These are phyloP conservation scores for Trypanosoma theileri DNA, from an alignment of 208 protist genomes.

Conservation along the genomic window DNA sequence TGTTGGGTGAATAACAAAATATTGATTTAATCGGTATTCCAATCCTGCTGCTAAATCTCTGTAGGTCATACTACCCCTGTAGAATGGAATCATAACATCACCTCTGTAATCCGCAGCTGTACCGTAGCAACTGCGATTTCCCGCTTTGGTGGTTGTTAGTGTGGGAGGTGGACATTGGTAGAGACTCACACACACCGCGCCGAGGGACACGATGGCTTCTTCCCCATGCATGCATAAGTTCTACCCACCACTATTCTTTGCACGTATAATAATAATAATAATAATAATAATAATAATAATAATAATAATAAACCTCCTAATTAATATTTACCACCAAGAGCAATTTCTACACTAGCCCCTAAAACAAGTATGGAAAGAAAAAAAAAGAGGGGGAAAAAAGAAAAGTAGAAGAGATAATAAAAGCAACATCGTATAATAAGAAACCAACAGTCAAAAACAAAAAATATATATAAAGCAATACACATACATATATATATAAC, in stretches of 20 bases:
- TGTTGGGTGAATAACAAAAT: conserved; percentile 37
- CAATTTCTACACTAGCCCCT: neutral
- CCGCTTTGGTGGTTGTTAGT: neutral
- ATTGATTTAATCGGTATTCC: conserved; percentile 43
- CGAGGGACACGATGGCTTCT: conserved; percentile 12
- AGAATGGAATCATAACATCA: conserved; percentile 44
- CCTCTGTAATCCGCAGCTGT: conserved; percentile 27
- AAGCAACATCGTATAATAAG: neutral
- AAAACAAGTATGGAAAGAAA: neutral
- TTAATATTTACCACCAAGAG: too few relatives aligned
- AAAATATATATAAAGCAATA: neutral
- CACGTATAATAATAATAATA: too few relatives aligned
- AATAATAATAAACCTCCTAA: too few relatives aligned
- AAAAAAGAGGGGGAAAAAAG: neutral
- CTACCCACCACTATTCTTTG: neutral
- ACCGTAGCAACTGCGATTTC: neutral
- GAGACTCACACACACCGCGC: conserved; percentile 21
- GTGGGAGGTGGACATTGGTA: conserved; percentile 24
- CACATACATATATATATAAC: too few relatives aligned
- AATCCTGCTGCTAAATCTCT: conserved; percentile 29
- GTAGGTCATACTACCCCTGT: conserved; percentile 29
- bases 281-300: too few relatives aligned
- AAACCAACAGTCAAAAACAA: neutral
- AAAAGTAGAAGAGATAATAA: too few relatives aligned
- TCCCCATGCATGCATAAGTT: conserved; percentile 21